These are phyloP conservation scores for Circinella minor DNA, from an alignment of 371 early-diverging fungal species.

Conservation along the genomic window DNA sequence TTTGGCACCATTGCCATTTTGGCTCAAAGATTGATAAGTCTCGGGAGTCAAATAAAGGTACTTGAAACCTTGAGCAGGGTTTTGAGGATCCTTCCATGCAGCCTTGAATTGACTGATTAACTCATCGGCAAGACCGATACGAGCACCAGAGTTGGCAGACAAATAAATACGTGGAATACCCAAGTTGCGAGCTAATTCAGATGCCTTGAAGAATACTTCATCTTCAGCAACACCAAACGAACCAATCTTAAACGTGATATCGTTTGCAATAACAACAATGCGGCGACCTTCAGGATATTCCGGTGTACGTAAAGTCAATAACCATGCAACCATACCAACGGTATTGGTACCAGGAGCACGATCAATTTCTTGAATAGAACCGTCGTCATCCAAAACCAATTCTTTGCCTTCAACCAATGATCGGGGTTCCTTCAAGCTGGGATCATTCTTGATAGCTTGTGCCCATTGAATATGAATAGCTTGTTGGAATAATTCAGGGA, in stretches of 20 bases:
- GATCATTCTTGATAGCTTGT: conserved; percentile 62
- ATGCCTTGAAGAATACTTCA: conserved; percentile 89
- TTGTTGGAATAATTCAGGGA: conserved; percentile 94
- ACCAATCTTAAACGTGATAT: conserved; percentile 96
- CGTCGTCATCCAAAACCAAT: conserved; percentile 85
- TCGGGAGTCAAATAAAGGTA: conserved; percentile 90
- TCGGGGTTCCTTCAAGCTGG: conserved; percentile 65
- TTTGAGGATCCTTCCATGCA: conserved; percentile 84
- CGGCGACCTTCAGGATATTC: conserved; percentile 92
- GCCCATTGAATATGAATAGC: conserved; percentile 80
- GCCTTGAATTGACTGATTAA: conserved; percentile 84
- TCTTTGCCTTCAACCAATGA: conserved; percentile 82
- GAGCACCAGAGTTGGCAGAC: conserved; percentile 99
- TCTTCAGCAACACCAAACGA: conserved; percentile 98
- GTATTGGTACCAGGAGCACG: conserved; percentile 92
- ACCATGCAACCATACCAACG: conserved; percentile 98
- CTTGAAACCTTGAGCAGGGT: conserved; percentile 87
- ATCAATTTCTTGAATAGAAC: conserved; percentile 76
- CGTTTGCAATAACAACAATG: conserved; percentile 96
- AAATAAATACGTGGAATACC: conserved; percentile 96
- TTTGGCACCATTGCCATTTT: conserved; percentile 55
- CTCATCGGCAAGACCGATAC: conserved; percentile 97
- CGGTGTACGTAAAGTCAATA: conserved; percentile 88
- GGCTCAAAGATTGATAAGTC: conserved; percentile 68
- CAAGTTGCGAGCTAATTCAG: conserved; percentile 82